Percentiles rank a stretch among this genome's conserved stretches.
phyloP scores from a whole-genome alignment of 257 asterid genomes.

The Salvia miltiorrhiza region DNA sequence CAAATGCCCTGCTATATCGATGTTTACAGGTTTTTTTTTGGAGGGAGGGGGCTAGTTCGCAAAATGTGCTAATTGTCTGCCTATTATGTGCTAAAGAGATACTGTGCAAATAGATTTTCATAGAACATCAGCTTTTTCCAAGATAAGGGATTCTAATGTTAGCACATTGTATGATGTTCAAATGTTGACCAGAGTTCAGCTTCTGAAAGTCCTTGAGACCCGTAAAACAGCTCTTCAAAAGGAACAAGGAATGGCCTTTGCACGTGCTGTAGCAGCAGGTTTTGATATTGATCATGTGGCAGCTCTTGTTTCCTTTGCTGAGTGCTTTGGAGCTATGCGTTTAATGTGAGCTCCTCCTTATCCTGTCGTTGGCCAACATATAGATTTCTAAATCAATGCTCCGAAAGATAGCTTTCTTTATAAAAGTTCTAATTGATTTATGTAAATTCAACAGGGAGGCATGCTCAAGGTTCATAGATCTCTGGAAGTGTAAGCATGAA shows the following conservation, averaged over 20 bases:
- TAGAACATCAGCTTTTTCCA: background rate
- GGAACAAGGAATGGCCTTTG: slow-evolving; percentile 99
- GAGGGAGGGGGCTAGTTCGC: background rate
- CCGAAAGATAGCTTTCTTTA: background rate
- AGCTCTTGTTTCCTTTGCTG: slow-evolving; percentile 73
- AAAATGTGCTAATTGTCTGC: slow-evolving; percentile 4
- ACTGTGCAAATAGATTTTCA: slow-evolving; percentile 3
- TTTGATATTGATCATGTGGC: slow-evolving; percentile 70
- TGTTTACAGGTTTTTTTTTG: slow-evolving; percentile 6
- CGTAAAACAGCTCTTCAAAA: slow-evolving; percentile 74
- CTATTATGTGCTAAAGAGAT: background rate
- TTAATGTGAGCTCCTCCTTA: slow-evolving; percentile 49
- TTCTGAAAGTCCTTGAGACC: slow-evolving; percentile 81
- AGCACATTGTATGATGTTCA: slow-evolving; percentile 25
- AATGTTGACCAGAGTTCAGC: slow-evolving; percentile 64
- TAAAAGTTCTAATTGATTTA: slow-evolving; percentile 5
- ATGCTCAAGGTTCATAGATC: slow-evolving; percentile 66
- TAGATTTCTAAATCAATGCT: background rate
- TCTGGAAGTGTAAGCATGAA: slow-evolving; percentile 93
- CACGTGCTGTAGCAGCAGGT: slow-evolving; percentile 98
- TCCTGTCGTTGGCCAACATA: slow-evolving; percentile 7
- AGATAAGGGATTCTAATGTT: background rate
- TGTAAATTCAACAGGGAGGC: slow-evolving; percentile 67
- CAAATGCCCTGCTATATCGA: slow-evolving; percentile 20
- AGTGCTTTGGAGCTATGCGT: slow-evolving; percentile 87